Evolutionary conservation across 169 alveolate species (phyloP), one percentile per base, ranked within the genome.

Genomic region (Cryptosporidium parvum): DNA sequence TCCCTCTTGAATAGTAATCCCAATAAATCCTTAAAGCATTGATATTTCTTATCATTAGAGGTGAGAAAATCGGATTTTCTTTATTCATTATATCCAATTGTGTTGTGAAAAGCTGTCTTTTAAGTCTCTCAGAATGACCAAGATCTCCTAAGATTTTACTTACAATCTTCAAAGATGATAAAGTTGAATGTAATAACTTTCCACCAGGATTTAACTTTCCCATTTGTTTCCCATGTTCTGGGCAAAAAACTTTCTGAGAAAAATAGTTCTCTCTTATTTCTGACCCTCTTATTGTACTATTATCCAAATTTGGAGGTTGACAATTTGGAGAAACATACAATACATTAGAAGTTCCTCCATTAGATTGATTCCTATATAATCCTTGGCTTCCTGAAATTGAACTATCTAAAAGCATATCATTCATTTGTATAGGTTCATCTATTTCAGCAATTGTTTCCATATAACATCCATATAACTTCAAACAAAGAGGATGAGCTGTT

Each of bases 401-500:
- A n/a, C 53, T 69, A 7, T 52, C 69, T 21, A 7, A 12, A 16
- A 9, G 37, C 16, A 1, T 44, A 39, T 69, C 21, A 21, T n/a
- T 16, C 21, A 10, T 23, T 2, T 33, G 12, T 18, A 2, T 35
- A 0, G 5, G 12, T 9, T 72, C 85, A 1, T 26, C 67, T 33
- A 72, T 23, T 23, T 75, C 86, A 21, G 75, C 86, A 21, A 59
- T n/a, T 16, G 86, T 75, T 39, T 75, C 86, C 52, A 75, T 37
- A 39, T 39, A 75, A 26, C 86, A 75, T 12, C 86, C 86, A 44
- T 37, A 61, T 12, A 75, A 39, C 35, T 75, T 75, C 52, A 75
- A 9, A 59, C 86, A 75, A 2, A 61, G 51, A 12, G 86, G 75
- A 59, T 75, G 86, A 12, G 86, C 86, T 8, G 73, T 75, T 59